Evolutionary conservation across 2,329 filamentous ascomycete genomes (phyloP).

Genomic region (Penicillium sp.): DNA sequence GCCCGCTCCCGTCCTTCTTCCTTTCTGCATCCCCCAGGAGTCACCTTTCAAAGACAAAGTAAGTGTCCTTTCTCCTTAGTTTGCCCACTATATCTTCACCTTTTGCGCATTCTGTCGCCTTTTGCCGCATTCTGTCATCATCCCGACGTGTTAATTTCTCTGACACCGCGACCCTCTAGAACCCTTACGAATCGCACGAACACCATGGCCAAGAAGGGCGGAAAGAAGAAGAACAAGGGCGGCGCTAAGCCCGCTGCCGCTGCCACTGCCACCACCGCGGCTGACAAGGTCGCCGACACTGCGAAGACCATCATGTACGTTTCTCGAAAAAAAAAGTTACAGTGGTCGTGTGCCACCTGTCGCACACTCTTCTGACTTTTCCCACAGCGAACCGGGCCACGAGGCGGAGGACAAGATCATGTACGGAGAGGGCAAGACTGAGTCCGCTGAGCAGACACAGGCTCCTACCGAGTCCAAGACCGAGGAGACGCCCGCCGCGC

Average conservation of each 20-base stretch:
- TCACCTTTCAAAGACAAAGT: conserved; percentile 1
- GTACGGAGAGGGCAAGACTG: conserved; percentile 19
- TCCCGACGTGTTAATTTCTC: conserved; percentile 9
- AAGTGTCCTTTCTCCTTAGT: background rate
- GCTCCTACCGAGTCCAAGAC: conserved; percentile 13
- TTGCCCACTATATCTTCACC: background rate
- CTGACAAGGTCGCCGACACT: conserved; percentile 25
- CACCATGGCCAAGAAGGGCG: conserved; percentile 36
- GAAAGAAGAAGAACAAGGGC: conserved; percentile 31
- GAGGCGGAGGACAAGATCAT: conserved; percentile 22
- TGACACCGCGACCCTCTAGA: conserved; percentile 10
- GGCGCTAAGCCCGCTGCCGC: conserved; percentile 24
- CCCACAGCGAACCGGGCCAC: conserved; percentile 19
- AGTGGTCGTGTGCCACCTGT: conserved; percentile 15
- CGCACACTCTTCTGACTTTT: background rate
- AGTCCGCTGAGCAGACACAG: conserved; percentile 12
- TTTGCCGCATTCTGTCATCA: conserved; percentile 10
- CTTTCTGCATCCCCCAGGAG: conserved; percentile 1
- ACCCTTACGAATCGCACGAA: conserved; percentile 10
- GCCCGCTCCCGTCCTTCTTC: conserved; percentile 16
- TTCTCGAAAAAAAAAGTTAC: background rate
- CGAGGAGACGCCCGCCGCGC: conserved; percentile 9
- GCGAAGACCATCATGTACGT: conserved; percentile 35
- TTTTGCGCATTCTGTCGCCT: background rate
- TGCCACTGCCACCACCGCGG: conserved; percentile 18